A percentile compares a stretch with the other conserved stretches of the same genome.
These are phyloP conservation scores for Trichopus zeylanicus DNA, from an alignment of 116 monocot species.

Conservation along the genomic window DNA sequence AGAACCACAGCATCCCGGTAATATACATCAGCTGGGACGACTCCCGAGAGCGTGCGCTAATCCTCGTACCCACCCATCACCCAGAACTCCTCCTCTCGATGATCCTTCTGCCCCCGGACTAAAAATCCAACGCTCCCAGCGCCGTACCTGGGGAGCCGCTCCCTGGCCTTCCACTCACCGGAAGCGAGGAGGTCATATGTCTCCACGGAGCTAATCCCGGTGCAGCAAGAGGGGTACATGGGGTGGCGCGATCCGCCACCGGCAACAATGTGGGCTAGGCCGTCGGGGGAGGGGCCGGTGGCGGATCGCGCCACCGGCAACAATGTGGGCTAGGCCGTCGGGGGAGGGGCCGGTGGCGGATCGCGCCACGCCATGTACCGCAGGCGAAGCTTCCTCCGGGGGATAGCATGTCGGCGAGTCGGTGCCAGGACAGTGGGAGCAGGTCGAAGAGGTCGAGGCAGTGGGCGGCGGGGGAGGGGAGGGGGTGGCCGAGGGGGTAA, in stretches of 20 bases:
- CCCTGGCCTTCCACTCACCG: constrained; percentile 10
- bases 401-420: constrained; percentile 20
- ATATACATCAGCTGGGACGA: constrained; percentile 63
- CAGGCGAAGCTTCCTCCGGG: constrained; percentile 39
- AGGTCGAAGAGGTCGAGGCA: constrained; percentile 19
- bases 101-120: constrained; percentile 13
- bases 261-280: constrained; percentile 18
- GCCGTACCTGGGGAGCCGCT: constrained; percentile 14
- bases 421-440: constrained; percentile 14
- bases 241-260: constrained; percentile 42
- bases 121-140: constrained; percentile 32
- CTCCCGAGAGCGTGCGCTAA: constrained; percentile 48
- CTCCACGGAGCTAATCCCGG: constrained; percentile 23
- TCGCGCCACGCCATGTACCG: constrained; percentile 38
- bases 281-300: constrained; percentile 8
- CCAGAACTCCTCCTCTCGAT: constrained; percentile 79
- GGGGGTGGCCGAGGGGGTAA: constrained; percentile 28
- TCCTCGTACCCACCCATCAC: constrained; percentile 79
- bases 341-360: constrained; percentile 16
- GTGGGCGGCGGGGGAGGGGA: too few relatives aligned
- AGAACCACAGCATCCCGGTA: constrained; percentile 66
- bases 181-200: not conserved
- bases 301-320: constrained; percentile 40
- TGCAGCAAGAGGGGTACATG: constrained; percentile 21
- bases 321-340: constrained; percentile 4